A percentile compares a stretch with the other conserved stretches of the same genome.
Conservation (phyloP, 306 rosid species). For the Acacia melanoxylon region DNA sequence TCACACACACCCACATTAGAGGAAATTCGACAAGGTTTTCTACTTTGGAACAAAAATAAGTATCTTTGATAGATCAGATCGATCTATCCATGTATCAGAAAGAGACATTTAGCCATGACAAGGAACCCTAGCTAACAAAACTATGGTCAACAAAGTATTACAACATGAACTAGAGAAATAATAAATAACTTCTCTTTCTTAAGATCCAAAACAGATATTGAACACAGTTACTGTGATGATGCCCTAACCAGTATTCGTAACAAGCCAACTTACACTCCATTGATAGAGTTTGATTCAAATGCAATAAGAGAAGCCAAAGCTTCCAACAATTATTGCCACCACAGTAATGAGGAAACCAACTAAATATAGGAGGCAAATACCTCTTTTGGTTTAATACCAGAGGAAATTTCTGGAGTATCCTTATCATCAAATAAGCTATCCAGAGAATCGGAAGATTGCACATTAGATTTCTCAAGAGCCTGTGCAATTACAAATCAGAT, state of each 20-base stretch:
- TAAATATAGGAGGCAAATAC: slow-evolving; percentile 41
- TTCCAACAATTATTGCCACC: slow-evolving; percentile 10
- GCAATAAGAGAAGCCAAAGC: not conserved
- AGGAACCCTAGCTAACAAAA: not conserved
- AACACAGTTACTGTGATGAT: slow-evolving; percentile 4
- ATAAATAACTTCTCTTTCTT: not conserved
- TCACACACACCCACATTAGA: not conserved
- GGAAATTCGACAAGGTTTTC: not conserved
- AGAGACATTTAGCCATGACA: not conserved
- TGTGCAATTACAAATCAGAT: slow-evolving; percentile 39
- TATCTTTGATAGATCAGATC: not conserved
- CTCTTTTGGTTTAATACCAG: slow-evolving; percentile 58
- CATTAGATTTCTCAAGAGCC: slow-evolving; percentile 56
- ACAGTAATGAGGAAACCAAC: not conserved
- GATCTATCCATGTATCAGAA: not conserved
- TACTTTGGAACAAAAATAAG: not conserved
- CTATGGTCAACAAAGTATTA: slow-evolving; percentile 8
- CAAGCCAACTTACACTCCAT: not conserved
- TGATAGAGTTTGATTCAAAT: not conserved
- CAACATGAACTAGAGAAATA: slow-evolving; percentile 1
- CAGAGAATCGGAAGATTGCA: slow-evolving; percentile 78
- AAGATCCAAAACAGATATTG: not conserved
- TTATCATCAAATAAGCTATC: slow-evolving; percentile 82
- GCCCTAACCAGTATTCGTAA: not conserved
- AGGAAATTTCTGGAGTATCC: slow-evolving; percentile 51